Evolutionary conservation across 164 flowering plant genomes (phyloP).

Genomic region (Umbilicus rupestris): DNA sequence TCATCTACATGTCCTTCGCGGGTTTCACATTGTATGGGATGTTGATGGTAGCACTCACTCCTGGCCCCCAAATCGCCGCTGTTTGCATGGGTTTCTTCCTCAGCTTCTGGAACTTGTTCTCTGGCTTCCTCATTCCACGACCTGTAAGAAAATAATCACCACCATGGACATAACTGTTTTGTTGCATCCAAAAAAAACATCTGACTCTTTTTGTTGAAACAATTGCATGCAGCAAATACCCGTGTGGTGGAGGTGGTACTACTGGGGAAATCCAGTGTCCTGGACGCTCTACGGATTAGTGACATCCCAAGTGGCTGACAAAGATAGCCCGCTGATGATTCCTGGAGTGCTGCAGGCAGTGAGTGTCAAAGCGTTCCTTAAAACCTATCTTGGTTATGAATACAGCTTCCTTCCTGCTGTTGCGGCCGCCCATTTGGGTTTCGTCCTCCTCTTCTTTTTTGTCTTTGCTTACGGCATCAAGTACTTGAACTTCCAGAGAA

Average conservation of each 20-base stretch:
- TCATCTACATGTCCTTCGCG: conserved; percentile 34
- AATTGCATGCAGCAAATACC: conserved; percentile 58
- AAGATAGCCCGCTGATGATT: conserved; percentile 19
- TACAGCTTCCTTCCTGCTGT: conserved; percentile 55
- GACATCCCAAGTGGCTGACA: conserved; percentile 55
- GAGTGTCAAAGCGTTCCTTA: conserved; percentile 29
- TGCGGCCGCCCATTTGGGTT: conserved; percentile 45
- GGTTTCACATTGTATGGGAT: conserved; percentile 58
- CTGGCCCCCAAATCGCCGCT: conserved; percentile 47
- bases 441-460: conserved; percentile 42
- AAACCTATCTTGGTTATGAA: conserved; percentile 39
- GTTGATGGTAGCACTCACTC: conserved; percentile 58
- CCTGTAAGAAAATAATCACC: conserved; percentile 20
- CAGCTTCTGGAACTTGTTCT: conserved; percentile 59
- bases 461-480: conserved; percentile 66
- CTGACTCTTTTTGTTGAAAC: background rate
- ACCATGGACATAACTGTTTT: background rate
- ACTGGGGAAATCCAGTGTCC: conserved; percentile 67
- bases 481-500: conserved; percentile 67
- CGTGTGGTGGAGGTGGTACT: conserved; percentile 91
- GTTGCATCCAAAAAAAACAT: no score
- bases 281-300: conserved; percentile 72
- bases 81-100: conserved; percentile 46
- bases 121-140: conserved; percentile 53
- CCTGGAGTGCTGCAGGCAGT: conserved; percentile 27